Percentiles rank a stretch among this genome's conserved stretches.
These are phyloP conservation scores for Psidium friedrichsthalianum DNA, from an alignment of 345 rosid genomes.

Conservation along the genomic window DNA sequence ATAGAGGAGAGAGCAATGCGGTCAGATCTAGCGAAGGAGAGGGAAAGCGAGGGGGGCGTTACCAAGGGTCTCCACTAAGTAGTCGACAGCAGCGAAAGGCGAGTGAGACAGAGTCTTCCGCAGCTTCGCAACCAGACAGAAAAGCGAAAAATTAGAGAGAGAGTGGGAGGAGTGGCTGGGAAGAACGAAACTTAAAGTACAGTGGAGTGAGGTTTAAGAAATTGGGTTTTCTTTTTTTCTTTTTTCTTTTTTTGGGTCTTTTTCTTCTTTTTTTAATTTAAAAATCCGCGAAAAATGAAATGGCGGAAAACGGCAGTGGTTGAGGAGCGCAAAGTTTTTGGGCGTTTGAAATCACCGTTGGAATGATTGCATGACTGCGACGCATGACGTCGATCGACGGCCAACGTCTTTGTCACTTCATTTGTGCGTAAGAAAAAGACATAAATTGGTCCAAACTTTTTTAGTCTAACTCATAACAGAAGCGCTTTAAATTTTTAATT, in stretches of 20 bases:
- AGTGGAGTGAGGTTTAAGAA: background rate
- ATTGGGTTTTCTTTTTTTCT: too few species aligned
- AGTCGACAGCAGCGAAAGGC: background rate
- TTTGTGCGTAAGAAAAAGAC: too few species aligned
- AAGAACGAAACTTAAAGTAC: background rate
- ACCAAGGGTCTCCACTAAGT: background rate
- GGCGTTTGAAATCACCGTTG: background rate
- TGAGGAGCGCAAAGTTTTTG: background rate
- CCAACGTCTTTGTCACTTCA: background rate
- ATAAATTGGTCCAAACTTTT: too few species aligned
- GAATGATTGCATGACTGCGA: background rate
- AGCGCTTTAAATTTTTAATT: too few species aligned
- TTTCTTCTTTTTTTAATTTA: background rate
- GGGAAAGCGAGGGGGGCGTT: background rate
- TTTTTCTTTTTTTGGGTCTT: background rate
- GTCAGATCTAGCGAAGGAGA: background rate
- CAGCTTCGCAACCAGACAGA: background rate
- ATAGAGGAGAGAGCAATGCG: background rate
- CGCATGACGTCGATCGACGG: background rate
- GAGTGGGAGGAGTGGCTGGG: background rate
- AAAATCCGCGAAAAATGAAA: background rate
- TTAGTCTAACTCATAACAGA: too few species aligned
- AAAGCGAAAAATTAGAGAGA: background rate
- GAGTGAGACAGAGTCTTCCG: background rate
- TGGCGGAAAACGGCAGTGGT: background rate